Conservation (phyloP, 2,329 filamentous ascomycete species). For the Lecanicillium sp. region DNA sequence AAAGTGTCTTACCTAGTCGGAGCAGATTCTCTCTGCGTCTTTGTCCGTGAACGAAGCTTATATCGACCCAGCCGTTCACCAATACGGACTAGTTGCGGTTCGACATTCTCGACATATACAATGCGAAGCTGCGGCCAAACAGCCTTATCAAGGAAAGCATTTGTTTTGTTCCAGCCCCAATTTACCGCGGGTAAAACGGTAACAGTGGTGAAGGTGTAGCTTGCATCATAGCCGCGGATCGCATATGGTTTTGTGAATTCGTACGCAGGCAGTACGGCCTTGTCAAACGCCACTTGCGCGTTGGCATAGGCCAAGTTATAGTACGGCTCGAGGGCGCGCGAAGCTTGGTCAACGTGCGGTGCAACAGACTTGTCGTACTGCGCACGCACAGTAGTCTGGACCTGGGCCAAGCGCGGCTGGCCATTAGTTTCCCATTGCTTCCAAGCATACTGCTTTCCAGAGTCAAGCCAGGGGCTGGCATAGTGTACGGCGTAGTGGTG, state of each 20-base stretch:
- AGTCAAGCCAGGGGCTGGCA: constrained; percentile 63
- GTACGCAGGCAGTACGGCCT: constrained; percentile 70
- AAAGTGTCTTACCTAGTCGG: constrained; percentile 2
- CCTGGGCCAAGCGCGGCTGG: constrained; percentile 64
- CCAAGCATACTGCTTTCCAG: constrained; percentile 57
- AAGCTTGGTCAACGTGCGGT: constrained; percentile 62
- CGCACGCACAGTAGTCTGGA: constrained; percentile 50
- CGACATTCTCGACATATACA: constrained; percentile 84
- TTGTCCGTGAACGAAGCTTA: constrained; percentile 23
- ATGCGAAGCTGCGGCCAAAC: constrained; percentile 76
- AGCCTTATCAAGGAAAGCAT: constrained; percentile 64
- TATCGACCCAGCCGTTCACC: constrained; percentile 80
- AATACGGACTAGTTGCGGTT: constrained; percentile 90
- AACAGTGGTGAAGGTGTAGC: constrained; percentile 58
- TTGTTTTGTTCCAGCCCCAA: constrained; percentile 62
- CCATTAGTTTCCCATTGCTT: constrained; percentile 73
- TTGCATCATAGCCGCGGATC: constrained; percentile 57
- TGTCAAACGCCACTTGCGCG: constrained; percentile 60
- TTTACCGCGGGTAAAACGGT: constrained; percentile 66
- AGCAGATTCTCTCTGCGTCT: background rate
- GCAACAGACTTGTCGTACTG: constrained; percentile 66
- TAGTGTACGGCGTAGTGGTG: constrained; percentile 62
- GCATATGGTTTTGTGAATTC: constrained; percentile 67
- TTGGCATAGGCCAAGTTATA: constrained; percentile 58
- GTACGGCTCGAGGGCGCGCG: constrained; percentile 59